Evolutionary conservation across 1,284 basidiomycete species (phyloP).

Genomic region (Butyriboletus appendiculatus): DNA sequence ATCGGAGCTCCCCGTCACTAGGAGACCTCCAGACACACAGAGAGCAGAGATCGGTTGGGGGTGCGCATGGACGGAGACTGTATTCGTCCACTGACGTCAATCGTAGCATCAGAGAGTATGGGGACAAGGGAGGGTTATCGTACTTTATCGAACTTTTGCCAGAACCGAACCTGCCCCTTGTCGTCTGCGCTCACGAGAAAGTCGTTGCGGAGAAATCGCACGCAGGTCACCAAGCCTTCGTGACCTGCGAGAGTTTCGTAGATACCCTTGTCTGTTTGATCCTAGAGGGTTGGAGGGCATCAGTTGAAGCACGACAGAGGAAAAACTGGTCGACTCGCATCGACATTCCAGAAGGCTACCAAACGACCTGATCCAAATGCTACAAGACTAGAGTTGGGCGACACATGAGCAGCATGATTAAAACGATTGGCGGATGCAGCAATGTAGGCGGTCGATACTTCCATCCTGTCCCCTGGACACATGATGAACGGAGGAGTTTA

Average conservation of each 20-base stretch:
- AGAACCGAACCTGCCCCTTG: conserved; percentile 58
- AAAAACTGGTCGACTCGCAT: conserved; percentile 38
- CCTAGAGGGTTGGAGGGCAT: conserved; percentile 37
- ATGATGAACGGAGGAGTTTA: background rate
- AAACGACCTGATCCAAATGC: conserved; percentile 81
- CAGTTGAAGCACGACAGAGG: background rate
- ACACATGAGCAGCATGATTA: conserved; percentile 62
- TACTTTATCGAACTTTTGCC: conserved; percentile 50
- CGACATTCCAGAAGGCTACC: conserved; percentile 77
- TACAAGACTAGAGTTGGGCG: conserved; percentile 52
- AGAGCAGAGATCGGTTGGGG: conserved; percentile 67
- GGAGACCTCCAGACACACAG: conserved; percentile 43
- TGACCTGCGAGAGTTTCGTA: conserved; percentile 75
- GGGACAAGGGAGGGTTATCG: conserved; percentile 11
- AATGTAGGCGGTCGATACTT: conserved; percentile 57
- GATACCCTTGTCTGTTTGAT: conserved; percentile 54
- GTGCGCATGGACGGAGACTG: conserved; percentile 59
- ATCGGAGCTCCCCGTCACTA: conserved; percentile 84
- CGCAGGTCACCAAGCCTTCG: conserved; percentile 71
- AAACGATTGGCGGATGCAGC: conserved; percentile 80
- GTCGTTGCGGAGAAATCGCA: conserved; percentile 58
- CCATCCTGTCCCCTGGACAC: conserved; percentile 8
- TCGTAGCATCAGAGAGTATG: conserved; percentile 13
- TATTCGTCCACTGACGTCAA: conserved; percentile 52
- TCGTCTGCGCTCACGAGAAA: conserved; percentile 74